Base-by-base conservation (phyloP, 2,329 filamentous ascomycete species). In the Claviceps citrina region DNA sequence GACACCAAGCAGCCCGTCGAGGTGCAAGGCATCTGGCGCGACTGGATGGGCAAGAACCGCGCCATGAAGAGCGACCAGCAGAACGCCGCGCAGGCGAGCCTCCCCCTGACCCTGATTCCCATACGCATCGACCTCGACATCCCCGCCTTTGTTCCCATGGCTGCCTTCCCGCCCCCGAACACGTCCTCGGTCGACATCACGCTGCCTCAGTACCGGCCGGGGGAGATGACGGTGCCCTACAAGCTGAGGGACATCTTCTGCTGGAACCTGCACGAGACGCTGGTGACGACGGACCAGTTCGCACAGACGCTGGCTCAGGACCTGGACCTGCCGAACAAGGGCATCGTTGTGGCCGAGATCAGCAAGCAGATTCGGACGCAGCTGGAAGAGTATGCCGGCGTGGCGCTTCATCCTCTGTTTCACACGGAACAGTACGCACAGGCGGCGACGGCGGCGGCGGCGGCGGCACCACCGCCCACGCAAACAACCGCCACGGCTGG, bases 111-210 rank as follows among this genome's bases (percentile, higher is more conserved):
- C 1, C 69, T 96, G 39, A 89, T 98, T 44, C 91, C 91, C 15
- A 95, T 98, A 52, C 84, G 89, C 44, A 93, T 98, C 60, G 91
- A 98, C 55, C 71, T 96, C 56, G 89, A 96, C 56, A 79, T 98
- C 25, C 79, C 84, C 36, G 68, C 84, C 41, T 91, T 81, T 62
- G 67, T 74, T 9, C 80, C 83, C 10, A 64, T 73, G 26, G 66
- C 80, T 16, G 67, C 81, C 5, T 67, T 83, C 39, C 78, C 78
- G 5, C 65, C 73, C 2, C 77, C 77, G 9, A 68, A 73, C 44
- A 75, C 78, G 42, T 67, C 62, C 25, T 67, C 68, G 13, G 72
- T 79, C 49, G 82, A 93, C 54, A 76, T 81, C 43, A 76, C 74
- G 5, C 66, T 84, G 38, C 79, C 84, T 12, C 78, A 86, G 41